These are phyloP conservation scores for Elongisporangium anandrum DNA, from an alignment of 352 stramenopile genomes.

Conservation along the genomic window DNA sequence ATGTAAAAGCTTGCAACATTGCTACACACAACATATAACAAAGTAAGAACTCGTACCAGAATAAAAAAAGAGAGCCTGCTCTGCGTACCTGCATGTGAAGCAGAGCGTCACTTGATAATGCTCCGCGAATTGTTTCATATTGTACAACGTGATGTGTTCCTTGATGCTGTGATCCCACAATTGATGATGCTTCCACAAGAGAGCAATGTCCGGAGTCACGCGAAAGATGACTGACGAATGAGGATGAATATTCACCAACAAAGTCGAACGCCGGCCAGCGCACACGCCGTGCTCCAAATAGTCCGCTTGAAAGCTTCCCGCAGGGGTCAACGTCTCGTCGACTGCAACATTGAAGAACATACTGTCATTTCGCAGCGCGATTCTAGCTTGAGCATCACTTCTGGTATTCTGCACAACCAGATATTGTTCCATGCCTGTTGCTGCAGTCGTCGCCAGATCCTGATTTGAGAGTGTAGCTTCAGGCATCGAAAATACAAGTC, in stretches of 20 bases:
- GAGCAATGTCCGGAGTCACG: slow-evolving; percentile 59
- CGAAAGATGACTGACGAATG: slow-evolving; percentile 53
- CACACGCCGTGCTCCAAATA: slow-evolving; percentile 68
- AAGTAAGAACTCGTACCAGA: slow-evolving; percentile 4
- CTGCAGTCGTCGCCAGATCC: slow-evolving; percentile 19
- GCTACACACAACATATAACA: slow-evolving; percentile 18
- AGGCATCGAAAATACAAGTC: slow-evolving; percentile 75
- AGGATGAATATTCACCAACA: slow-evolving; percentile 69
- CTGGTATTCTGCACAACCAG: slow-evolving; percentile 75
- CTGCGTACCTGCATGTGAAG: slow-evolving; percentile 79
- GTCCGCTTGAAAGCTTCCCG: slow-evolving; percentile 44
- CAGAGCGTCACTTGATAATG: slow-evolving; percentile 85
- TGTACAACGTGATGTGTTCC: slow-evolving; percentile 86
- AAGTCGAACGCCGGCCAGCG: slow-evolving; percentile 52
- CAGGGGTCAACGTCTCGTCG: slow-evolving; percentile 33
- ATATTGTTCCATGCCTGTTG: slow-evolving; percentile 54
- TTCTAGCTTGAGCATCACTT: slow-evolving; percentile 52
- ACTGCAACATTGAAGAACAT: slow-evolving; percentile 81
- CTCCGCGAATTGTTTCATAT: slow-evolving; percentile 88
- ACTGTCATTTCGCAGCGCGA: slow-evolving; percentile 80
- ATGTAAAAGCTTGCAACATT: slow-evolving; percentile 84
- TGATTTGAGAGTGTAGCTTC: slow-evolving; percentile 51
- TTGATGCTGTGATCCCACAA: slow-evolving; percentile 87
- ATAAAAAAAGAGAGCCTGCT: too few relatives aligned
- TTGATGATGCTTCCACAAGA: slow-evolving; percentile 73